Evolutionary conservation across 768 basidiomycete species (phyloP), one percentile per base, ranked within the genome.

Genomic region (Psilocybe azurescens): DNA sequence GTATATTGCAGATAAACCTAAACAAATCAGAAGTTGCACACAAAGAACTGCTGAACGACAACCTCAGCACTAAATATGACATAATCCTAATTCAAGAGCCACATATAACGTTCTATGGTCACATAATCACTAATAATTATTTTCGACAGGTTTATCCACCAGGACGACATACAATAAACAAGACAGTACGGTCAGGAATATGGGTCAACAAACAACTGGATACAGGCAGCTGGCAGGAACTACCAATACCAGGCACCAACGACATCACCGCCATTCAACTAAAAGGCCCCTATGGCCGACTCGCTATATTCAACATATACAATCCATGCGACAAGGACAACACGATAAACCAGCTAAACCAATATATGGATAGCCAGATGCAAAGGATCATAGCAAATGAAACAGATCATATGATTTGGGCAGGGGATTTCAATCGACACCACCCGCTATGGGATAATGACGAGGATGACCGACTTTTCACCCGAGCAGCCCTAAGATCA

Each of bases 361-460:
- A 13, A 44, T 11, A 44, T 13, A 5, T 11, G 3, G 3, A 3
- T 5, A 44, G 41, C 7, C 5, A 38, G 5, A 38, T 6, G 6
- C 5, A 38, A 38, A n/a, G n/a, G n/a, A n/a, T n/a, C n/a, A n/a
- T n/a, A n/a, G n/a, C n/a, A n/a, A n/a, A n/a, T n/a, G n/a, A n/a
- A n/a, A n/a, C n/a, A n/a, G n/a, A 11, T 3, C 14, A 44, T 11
- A 44, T 44, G 41, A 6, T 44, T 5, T 44, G 41, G 41, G 41
- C 41, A 0, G 75, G 81, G 0, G 75, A 81, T 66, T 81, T 80
- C 70, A 81, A 81, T 58, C 53, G 72, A 16, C 79, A 82, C 60
- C 76, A 81, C 66, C 75, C 73, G 0, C 24, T 75, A 9, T 82
- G 81, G 80, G 79, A 82, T n/a, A 60, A 73, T 5, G 60, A 69